Evolutionary conservation across 805 yeast species (phyloP), one percentile per base, ranked within the genome.

Genomic region (Saturnispora dispora): DNA sequence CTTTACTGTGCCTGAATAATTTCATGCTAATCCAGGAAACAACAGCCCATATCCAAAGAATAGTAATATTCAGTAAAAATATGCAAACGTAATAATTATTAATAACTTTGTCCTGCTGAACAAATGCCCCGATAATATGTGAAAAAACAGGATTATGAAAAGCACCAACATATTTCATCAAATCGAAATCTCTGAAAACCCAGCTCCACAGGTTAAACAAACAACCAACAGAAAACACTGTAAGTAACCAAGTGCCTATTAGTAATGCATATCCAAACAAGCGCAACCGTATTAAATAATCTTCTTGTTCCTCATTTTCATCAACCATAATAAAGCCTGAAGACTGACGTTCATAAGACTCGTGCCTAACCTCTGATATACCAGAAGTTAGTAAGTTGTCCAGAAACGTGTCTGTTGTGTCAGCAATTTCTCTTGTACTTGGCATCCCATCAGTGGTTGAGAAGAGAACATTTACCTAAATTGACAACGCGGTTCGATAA

Each of bases 21-120:
- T 87, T 87, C 76, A 86, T 73, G 36, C 93, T 90, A 44, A 81
- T 71, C 95, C 95, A 87, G 10, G 89, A 79, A 3, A 76, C 68
- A 9, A 81, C 67, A 41, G 89, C 79, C 95, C 95, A 86, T 5
- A 80, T 63, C 85, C 86, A 81, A 3, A 68, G 46, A 4, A 68
- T 58, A 22, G 63, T 68, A 49, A 64, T 67, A 37, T 61, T 66
- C 22, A 68, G 54, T 23, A 65, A 61, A 42, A 68, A 60, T 7
- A 59, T 52, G 51, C 61, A 63, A 2, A 67, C 52, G 43, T 66
- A 66, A 52, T 69, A 69, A 35, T 62, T 60, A 35, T 61, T 62
- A 8, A 63, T 42, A 4, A 60, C 46, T 46, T 43, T 30, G 15
- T 50, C 47, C 39, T 48, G 52, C 18, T 48, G 46, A 6, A 35